Percentiles rank a stretch among this genome's conserved stretches.
These are phyloP conservation scores for Atkinsonella hypoxylon DNA, from an alignment of 2,329 filamentous ascomycete genomes.

Conservation along the genomic window DNA sequence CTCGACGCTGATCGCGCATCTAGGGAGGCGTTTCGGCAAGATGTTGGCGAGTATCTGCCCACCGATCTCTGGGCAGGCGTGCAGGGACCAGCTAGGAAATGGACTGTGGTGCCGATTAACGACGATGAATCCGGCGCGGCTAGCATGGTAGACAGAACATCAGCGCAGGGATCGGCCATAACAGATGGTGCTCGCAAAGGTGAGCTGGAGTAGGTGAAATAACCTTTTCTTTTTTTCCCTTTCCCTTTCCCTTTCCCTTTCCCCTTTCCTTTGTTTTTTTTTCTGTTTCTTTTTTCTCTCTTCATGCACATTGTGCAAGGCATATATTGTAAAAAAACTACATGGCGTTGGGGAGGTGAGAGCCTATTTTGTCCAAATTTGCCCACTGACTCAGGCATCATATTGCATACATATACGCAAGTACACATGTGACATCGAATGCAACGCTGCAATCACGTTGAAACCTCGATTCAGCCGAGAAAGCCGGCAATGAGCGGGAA, in stretches of 20 bases:
- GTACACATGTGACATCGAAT: neutral
- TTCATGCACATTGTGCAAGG: too few relatives aligned
- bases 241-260: too few relatives aligned
- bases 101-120: slow-evolving; percentile 32
- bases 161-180: slow-evolving; percentile 1
- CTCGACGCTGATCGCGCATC: slow-evolving; percentile 60
- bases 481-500: too few relatives aligned
- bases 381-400: neutral
- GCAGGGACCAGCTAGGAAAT: slow-evolving; percentile 42
- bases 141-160: slow-evolving; percentile 4
- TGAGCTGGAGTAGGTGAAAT: neutral
- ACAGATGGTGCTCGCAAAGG: neutral
- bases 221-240: too few relatives aligned
- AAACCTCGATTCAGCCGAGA: neutral
- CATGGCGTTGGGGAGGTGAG: neutral
- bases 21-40: slow-evolving; percentile 65
- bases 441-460: neutral
- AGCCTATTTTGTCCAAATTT: neutral
- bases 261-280: too few relatives aligned
- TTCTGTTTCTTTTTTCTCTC: too few relatives aligned
- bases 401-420: neutral
- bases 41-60: slow-evolving; percentile 78
- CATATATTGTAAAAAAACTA: neutral
- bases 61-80: slow-evolving; percentile 79
- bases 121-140: slow-evolving; percentile 13